Base-by-base conservation (phyloP, 2,329 filamentous ascomycete species). In the Myriosclerotinia duriaeana region DNA sequence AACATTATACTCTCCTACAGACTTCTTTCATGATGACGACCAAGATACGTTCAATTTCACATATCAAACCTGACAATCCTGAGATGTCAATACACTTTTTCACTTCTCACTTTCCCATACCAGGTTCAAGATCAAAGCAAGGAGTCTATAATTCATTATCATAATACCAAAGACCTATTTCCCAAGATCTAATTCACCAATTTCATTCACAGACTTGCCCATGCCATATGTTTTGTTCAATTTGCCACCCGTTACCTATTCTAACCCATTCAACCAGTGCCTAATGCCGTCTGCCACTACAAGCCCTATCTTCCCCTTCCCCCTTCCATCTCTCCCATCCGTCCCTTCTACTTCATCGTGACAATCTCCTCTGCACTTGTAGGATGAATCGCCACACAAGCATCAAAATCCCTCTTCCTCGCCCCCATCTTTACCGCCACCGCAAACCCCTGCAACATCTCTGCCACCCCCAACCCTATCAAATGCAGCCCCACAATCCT, bases 381-480 rank as follows among this genome's bases (percentile, higher is more conserved):
- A 26, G 89, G 89, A 78, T 92, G 89, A 72, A 92, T 92, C 67
- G 89, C 89, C 64, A 92, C 87, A 73, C 87, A 89, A 75, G 81
- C 88, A 75, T 92, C 89, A 77, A 92, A 90, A 77, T 91, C 88
- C 71, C 84, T 84, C 85, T 92, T 92, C 65, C 87, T 91, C 44
- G 89, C 89, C 54, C 89, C 89, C 89, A 92, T 92, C 84, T 90
- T 91, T 72, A 92, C 78, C 20, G 89, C 89, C 30, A 92, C 88
- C 60, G 88, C 89, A 76, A 92, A 92, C 61, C 89, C 89, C 78
- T 92, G 89, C 73, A 92, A 81, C 86, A 92, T 91, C 84, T 92
- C 89, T 67, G 79, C 81, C 22, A 79, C 78, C 3, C 80, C 80
- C 8, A 80, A 74, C 30, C 82, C 82, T 36, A 83, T 71, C 65